These are phyloP conservation scores for Xylaria sp. DNA, from an alignment of 2,329 filamentous ascomycete genomes.

Conservation along the genomic window DNA sequence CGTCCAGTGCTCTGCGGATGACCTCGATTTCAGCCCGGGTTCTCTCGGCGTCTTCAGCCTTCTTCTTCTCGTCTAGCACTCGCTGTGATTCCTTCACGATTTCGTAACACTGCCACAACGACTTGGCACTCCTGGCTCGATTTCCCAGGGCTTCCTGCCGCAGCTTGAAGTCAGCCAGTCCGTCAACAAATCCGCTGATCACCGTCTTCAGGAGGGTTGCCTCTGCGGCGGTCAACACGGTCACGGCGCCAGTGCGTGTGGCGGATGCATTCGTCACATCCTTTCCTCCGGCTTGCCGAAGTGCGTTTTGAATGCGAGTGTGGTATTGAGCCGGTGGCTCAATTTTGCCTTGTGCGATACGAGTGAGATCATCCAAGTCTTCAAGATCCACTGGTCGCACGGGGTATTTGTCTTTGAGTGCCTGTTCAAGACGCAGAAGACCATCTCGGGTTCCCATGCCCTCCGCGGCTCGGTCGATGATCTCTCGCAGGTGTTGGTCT, in stretches of 20 bases:
- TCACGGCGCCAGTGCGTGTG: too few species aligned
- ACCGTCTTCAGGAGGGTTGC: not conserved
- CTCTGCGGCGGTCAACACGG: too few species aligned
- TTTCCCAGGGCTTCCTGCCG: not conserved
- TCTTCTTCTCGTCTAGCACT: not conserved
- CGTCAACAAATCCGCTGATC: not conserved
- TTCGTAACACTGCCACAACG: not conserved
- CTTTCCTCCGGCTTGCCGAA: not conserved
- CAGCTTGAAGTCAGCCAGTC: not conserved
- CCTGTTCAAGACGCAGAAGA: not conserved
- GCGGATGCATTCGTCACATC: not conserved
- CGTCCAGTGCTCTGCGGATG: not conserved
- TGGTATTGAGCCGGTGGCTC: not conserved
- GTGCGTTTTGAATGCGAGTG: not conserved
- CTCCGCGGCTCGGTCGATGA: not conserved
- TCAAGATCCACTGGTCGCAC: not conserved
- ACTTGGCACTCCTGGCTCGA: not conserved
- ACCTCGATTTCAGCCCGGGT: not conserved
- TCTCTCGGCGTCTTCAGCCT: not conserved
- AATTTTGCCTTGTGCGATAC: not conserved
- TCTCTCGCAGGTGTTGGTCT: not conserved
- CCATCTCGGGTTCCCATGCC: not conserved
- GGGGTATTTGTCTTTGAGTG: not conserved
- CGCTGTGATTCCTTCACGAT: not conserved
- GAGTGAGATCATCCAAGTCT: not conserved